A percentile compares a stretch with the other conserved stretches of the same genome.
These are phyloP conservation scores for Russula virescens DNA, from an alignment of 768 basidiomycete genomes.

Conservation along the genomic window DNA sequence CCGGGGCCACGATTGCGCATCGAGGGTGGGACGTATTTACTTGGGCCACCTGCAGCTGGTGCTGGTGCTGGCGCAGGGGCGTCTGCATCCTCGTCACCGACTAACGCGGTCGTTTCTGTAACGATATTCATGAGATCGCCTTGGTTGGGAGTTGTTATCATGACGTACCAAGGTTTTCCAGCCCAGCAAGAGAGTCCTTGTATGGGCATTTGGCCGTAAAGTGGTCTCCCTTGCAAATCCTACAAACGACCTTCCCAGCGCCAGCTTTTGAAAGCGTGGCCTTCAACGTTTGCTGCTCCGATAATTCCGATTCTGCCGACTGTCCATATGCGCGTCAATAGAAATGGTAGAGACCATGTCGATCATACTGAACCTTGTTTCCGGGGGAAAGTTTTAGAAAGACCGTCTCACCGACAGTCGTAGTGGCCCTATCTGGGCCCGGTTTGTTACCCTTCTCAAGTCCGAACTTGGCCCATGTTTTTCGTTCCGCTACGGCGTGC, in stretches of 20 bases:
- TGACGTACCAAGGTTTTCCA: conserved; percentile 52
- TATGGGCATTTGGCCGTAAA: conserved; percentile 98
- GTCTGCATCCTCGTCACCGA: conserved; percentile 35
- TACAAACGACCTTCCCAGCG: conserved; percentile 84
- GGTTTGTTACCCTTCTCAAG: conserved; percentile 79
- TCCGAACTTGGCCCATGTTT: conserved; percentile 93
- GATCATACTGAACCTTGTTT: neutral
- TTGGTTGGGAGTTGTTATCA: neutral
- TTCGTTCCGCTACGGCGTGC: conserved; percentile 88
- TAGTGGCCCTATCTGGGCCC: conserved; percentile 90
- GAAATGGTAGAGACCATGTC: neutral
- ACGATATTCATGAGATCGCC: conserved; percentile 4
- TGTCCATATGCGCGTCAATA: conserved; percentile 25
- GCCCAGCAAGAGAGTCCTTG: conserved; percentile 83
- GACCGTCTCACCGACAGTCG: conserved; percentile 79
- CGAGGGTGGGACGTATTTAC: conserved; percentile 25
- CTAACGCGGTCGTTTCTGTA: conserved; percentile 37
- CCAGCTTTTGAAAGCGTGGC: conserved; percentile 63
- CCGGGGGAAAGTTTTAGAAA: conserved; percentile 45
- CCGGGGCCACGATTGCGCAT: conserved; percentile 26
- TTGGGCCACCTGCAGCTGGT: conserved; percentile 20
- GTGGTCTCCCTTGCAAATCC: conserved; percentile 94
- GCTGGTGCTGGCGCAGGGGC: conserved; percentile 23
- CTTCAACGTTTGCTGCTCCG: conserved; percentile 62
- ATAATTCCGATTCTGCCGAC: conserved; percentile 61